Conservation (phyloP, 192 early-diverging fungal genomes). For the Coemansia sp. region DNA sequence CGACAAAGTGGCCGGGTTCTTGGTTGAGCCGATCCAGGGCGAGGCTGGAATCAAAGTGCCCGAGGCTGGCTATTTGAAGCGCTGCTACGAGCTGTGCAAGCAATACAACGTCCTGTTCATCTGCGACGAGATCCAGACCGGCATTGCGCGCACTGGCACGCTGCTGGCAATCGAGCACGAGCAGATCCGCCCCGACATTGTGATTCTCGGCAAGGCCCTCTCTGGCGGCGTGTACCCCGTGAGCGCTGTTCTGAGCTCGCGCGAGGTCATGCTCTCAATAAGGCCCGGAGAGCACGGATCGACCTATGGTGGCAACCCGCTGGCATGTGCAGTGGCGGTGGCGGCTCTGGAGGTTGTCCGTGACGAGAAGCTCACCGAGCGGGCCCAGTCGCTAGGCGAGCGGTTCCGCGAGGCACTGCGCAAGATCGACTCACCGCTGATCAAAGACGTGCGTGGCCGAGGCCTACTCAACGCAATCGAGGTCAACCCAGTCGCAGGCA, state of each 20-base stretch:
- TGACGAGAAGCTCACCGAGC: conserved; percentile 88
- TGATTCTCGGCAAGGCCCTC: conserved; percentile 97
- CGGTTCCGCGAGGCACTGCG: conserved; percentile 78
- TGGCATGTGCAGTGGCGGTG: conserved; percentile 91
- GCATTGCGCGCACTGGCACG: conserved; percentile 90
- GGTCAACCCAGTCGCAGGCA: conserved; percentile 80
- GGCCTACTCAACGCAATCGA: conserved; percentile 96
- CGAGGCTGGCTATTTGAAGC: conserved; percentile 86
- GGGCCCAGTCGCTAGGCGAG: conserved; percentile 72
- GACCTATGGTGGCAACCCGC: conserved; percentile 97
- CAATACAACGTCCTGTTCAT: conserved; percentile 98
- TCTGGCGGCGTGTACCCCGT: conserved; percentile 97
- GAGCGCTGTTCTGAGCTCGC: conserved; percentile 83
- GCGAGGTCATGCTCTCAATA: conserved; percentile 78
- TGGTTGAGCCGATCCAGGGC: conserved; percentile 99
- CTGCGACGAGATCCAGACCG: conserved; percentile 98
- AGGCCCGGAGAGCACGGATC: conserved; percentile 94
- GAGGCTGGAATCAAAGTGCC: conserved; percentile 97
- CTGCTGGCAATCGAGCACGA: conserved; percentile 95
- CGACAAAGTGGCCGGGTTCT: conserved; percentile 83
- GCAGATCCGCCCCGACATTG: conserved; percentile 85
- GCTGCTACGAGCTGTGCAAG: conserved; percentile 88
- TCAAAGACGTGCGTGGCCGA: conserved; percentile 81
- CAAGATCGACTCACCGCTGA: conserved; percentile 74
- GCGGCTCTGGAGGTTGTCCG: conserved; percentile 92